Evolutionary conservation across 257 asterid genomes (phyloP).

Genomic region (Nicotiana paniculata): DNA sequence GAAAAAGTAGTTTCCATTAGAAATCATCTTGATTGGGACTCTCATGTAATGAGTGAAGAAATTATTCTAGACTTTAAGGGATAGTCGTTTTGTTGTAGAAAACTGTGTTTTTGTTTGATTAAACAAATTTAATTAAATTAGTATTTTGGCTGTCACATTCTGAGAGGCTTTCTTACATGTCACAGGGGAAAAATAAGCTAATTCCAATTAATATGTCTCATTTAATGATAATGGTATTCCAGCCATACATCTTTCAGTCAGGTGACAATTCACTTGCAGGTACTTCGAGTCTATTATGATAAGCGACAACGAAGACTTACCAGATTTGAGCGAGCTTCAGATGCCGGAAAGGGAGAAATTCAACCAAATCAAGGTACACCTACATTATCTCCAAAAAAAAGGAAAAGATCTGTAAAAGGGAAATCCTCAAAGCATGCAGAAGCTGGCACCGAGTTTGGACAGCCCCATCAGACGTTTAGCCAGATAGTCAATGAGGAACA

Average conservation of each 20-base stretch:
- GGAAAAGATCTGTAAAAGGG: slow-evolving; percentile 36
- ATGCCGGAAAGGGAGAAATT: slow-evolving; percentile 27
- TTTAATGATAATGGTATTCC: neutral
- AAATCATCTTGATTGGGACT: neutral
- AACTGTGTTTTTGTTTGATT: neutral
- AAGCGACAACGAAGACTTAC: slow-evolving; percentile 44
- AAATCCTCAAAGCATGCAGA: slow-evolving; percentile 33
- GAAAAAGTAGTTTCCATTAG: neutral
- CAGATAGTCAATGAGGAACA: slow-evolving; percentile 26
- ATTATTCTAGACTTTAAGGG: neutral
- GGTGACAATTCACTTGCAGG: slow-evolving; percentile 40
- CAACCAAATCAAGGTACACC: slow-evolving; percentile 26
- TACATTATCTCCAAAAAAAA: slow-evolving; percentile 37
- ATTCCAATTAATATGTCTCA: neutral
- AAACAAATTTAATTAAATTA: neutral
- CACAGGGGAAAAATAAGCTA: neutral
- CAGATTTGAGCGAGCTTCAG: slow-evolving; percentile 39
- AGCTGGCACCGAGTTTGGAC: slow-evolving; percentile 23
- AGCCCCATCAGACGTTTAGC: slow-evolving; percentile 30
- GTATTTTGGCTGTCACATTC: neutral
- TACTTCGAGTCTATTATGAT: slow-evolving; percentile 68
- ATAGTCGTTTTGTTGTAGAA: neutral
- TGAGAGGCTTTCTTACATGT: neutral
- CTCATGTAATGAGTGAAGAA: neutral
- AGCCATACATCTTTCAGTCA: neutral